Conservation (phyloP, 768 basidiomycete species). For the Dacryopinax spathularia region DNA sequence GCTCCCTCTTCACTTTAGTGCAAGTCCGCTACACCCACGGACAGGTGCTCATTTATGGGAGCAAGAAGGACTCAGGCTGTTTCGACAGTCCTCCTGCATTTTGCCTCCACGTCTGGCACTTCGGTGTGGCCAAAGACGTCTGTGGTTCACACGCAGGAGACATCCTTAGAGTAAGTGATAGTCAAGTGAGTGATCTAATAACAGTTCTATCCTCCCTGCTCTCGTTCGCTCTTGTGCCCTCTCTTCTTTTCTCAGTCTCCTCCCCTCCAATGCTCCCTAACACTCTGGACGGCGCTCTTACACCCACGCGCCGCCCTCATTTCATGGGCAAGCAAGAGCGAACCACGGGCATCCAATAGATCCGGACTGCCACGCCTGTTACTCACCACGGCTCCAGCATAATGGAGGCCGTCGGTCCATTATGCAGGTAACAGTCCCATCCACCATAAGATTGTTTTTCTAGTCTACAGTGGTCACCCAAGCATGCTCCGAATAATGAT, state of each 20-base stretch:
- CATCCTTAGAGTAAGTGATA: slow-evolving; percentile 17
- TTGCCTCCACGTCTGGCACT: not conserved
- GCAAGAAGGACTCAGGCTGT: slow-evolving; percentile 39
- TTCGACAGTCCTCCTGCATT: not conserved
- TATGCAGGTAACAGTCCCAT: slow-evolving; percentile 16
- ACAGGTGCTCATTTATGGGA: slow-evolving; percentile 73
- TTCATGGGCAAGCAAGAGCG: slow-evolving; percentile 77
- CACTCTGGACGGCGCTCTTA: slow-evolving; percentile 83
- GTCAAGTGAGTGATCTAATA: not conserved
- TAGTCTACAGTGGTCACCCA: not conserved
- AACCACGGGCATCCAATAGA: slow-evolving; percentile 16
- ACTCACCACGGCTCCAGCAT: slow-evolving; percentile 23
- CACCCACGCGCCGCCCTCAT: slow-evolving; percentile 78
- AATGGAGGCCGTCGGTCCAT: slow-evolving; percentile 20
- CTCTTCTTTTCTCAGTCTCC: slow-evolving; percentile 5
- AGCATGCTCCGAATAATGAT: not conserved
- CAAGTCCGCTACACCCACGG: slow-evolving; percentile 47
- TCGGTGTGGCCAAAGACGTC: not conserved
- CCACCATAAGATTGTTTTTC: not conserved
- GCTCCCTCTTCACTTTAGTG: slow-evolving; percentile 78
- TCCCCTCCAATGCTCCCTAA: slow-evolving; percentile 54
- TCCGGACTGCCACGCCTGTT: slow-evolving; percentile 21
- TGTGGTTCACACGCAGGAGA: slow-evolving; percentile 42
- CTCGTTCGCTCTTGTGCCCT: slow-evolving; percentile 5
- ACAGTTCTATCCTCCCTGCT: not conserved